Evolutionary conservation across 352 stramenopile genomes (phyloP).

Genomic region (Phytophthora pini): DNA sequence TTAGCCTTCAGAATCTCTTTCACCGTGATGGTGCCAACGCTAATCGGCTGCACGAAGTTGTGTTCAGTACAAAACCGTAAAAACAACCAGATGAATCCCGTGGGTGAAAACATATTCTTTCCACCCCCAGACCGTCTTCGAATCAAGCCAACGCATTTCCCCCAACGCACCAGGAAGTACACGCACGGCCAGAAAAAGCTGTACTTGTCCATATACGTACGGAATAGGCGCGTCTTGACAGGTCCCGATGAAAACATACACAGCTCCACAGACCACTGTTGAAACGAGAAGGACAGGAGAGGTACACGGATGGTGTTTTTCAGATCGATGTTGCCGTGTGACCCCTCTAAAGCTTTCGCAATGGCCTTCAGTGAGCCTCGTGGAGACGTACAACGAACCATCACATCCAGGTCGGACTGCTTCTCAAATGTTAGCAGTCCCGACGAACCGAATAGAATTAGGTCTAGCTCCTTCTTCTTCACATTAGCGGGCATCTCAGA

Average conservation of each 20-base stretch:
- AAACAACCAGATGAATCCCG: constrained; percentile 82
- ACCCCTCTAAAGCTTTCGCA: constrained; percentile 35
- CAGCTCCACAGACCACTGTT: constrained; percentile 75
- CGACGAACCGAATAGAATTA: constrained; percentile 77
- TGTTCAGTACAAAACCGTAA: constrained; percentile 65
- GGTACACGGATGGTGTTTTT: constrained; percentile 64
- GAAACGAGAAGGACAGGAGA: constrained; percentile 66
- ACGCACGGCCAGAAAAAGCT: constrained; percentile 80
- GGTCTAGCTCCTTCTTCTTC: constrained; percentile 48
- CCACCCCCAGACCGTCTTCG: constrained; percentile 58
- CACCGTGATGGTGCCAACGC: constrained; percentile 41
- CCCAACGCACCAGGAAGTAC: constrained; percentile 79
- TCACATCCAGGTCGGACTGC: constrained; percentile 78
- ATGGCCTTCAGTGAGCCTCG: constrained; percentile 42
- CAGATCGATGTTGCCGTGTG: constrained; percentile 45
- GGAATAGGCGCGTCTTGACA: constrained; percentile 74
- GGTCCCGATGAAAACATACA: constrained; percentile 63
- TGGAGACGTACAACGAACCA: constrained; percentile 37
- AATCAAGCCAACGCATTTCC: constrained; percentile 73
- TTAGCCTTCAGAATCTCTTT: constrained; percentile 45
- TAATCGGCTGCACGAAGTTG: constrained; percentile 53
- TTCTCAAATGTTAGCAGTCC: constrained; percentile 78
- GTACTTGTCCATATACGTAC: constrained; percentile 70
- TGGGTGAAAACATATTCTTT: constrained; percentile 62
- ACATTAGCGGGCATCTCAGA: constrained; percentile 47